Conservation (phyloP, 371 early-diverging fungal genomes). For the Syncephalastrum racemosum region DNA sequence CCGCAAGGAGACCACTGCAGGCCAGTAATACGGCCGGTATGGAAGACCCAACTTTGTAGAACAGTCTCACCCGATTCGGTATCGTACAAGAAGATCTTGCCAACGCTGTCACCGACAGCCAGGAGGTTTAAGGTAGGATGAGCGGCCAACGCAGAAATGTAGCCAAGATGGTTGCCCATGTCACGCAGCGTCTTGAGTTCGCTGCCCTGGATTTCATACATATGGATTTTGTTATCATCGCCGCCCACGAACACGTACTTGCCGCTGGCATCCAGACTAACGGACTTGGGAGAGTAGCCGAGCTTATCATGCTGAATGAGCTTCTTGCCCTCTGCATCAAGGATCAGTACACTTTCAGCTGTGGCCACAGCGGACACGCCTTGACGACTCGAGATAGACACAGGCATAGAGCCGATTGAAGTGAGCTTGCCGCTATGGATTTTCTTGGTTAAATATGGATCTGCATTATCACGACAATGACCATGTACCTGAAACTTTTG, state of each 20-base stretch:
- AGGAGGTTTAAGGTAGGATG: slow-evolving; percentile 71
- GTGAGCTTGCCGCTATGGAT: slow-evolving; percentile 24
- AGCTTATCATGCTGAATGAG: slow-evolving; percentile 23
- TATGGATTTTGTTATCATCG: slow-evolving; percentile 55
- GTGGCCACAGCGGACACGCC: slow-evolving; percentile 56
- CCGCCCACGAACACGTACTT: slow-evolving; percentile 66
- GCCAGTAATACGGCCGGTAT: slow-evolving; percentile 81
- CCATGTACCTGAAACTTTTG: slow-evolving; percentile 25
- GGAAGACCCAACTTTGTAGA: slow-evolving; percentile 85
- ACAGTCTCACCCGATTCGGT: slow-evolving; percentile 52
- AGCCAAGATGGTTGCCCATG: slow-evolving; percentile 57
- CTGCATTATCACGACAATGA: neutral
- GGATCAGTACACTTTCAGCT: slow-evolving; percentile 36
- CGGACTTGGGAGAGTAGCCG: slow-evolving; percentile 54
- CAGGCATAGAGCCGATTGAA: slow-evolving; percentile 55
- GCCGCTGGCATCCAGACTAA: slow-evolving; percentile 59
- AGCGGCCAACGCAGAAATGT: slow-evolving; percentile 76
- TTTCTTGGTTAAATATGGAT: neutral
- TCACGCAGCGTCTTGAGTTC: slow-evolving; percentile 22
- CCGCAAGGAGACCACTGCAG: slow-evolving; percentile 83
- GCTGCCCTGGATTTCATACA: slow-evolving; percentile 31
- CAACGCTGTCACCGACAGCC: slow-evolving; percentile 82
- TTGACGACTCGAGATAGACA: slow-evolving; percentile 43
- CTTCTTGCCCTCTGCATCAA: slow-evolving; percentile 36
- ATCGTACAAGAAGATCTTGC: slow-evolving; percentile 80